Evolutionary conservation across 306 rosid genomes (phyloP), one percentile per base, ranked within the genome.

Genomic region (Corylus americana): DNA sequence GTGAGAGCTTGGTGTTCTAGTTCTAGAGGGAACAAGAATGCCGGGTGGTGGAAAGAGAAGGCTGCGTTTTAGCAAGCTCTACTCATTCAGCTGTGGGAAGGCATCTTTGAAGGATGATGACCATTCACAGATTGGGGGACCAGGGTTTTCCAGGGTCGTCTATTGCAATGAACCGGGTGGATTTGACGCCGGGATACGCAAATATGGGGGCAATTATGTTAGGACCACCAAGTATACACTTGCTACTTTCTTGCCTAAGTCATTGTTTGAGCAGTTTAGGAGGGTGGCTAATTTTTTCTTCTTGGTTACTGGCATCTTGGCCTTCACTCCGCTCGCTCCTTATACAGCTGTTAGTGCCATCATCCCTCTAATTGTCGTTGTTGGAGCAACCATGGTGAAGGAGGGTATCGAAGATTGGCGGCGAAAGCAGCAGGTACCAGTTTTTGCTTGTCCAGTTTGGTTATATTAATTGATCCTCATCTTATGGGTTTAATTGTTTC

Each of bases 261-360:
- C 98, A 29, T 85, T 95, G 86, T 95, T 95, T 88, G 98, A 95
- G 89, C 98, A 95, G 84, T 95, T 95, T 71, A 92, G 98, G 86
- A 92, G 98, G 77, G 98, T 91, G 57, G 98, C 98, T 20, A 95
- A 95, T 84, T 95, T 95, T 81, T 95, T 20, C 83, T 95, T 95
- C 70, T 81, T 95, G 80, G 94, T 95, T 11, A 73, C 81, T 79
- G 98, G 98, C 13, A 13, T 42, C 70, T 88, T 95, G 80, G 77
- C 98, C 25, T 95, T 95, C 79, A 95, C 98, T 20, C 70, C 88
- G 8, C 90, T 95, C 82, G 91, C 98, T 80, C 98, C 98, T 58
- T 95, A 87, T 73, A 8, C 87, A 10, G 91, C 98, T 76, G 94
- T 91, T 35, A 95, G 98, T 76, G 98, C 98, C 0, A 88, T 92